Base-by-base conservation (phyloP, 2,329 filamentous ascomycete species). In the Nannizzia gypsea region DNA sequence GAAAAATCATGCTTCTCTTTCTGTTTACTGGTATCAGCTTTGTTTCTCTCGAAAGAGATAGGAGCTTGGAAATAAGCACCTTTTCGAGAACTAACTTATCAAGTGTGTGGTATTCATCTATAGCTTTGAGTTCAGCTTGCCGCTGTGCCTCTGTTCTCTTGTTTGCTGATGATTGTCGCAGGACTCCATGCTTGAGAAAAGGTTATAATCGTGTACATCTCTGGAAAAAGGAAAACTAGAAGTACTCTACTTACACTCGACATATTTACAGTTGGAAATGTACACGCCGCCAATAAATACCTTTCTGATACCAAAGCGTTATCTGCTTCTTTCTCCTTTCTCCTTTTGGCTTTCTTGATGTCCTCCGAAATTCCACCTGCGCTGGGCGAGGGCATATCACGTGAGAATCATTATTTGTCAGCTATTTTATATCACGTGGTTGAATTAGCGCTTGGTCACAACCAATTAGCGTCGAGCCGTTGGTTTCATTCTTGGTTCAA, bases 121-220 rank as follows among this genome's bases (percentile, higher is more conserved):
- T 95, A 72, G 87, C 87, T 66, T 83, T 82, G 60, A 84, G 79
- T 72, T 95, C 89, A 71, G 85, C 82, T 65, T 83, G 79, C 61
- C 82, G 82, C 69, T 88, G 83, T 70, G 89, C 83, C 67, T 88
- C 84, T 66, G 87, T 87, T 66, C 81, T 80, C 67, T 80, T 78
- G 63, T 77, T 74, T 59, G 75, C 77, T 67, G 80, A 78, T 63
- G 81, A 79, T 63, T 82, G 80, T 69, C 90, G 88, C 68, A 88
- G 83, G 72, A 95, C 81, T 70, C 89, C 90, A 81, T 96, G 91
- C 90, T 96, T 75, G 63, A 62, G 63, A 56, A 34, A 28, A 34
- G 34, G 40, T 56, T 40, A 40, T 9, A n/a, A 56, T 54, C 50
- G 8, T 20, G n/a, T 54, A 34, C 15, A 34, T 8, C n/a, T n/a